Conservation (phyloP, 2,329 filamentous ascomycete species). For the Aspergillus sp. region DNA sequence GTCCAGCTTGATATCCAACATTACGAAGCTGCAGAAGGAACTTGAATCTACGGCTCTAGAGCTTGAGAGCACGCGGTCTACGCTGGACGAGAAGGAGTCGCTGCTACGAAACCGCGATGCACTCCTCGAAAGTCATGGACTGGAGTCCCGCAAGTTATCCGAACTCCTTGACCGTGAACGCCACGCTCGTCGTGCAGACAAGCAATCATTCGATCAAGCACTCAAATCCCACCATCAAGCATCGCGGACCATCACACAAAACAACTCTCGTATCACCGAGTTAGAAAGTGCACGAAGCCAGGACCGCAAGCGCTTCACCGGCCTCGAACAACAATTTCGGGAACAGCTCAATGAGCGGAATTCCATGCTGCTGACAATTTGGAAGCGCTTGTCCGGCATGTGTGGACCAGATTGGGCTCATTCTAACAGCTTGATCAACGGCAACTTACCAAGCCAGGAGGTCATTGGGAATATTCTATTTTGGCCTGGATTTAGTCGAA, state of each 20-base stretch:
- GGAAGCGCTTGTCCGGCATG: constrained; percentile 81
- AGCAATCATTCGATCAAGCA: constrained; percentile 81
- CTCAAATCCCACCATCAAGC: constrained; percentile 86
- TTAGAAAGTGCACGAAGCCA: constrained; percentile 76
- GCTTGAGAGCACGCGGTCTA: constrained; percentile 73
- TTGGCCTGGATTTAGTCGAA: constrained; percentile 80
- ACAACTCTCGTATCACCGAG: constrained; percentile 81
- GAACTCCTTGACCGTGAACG: constrained; percentile 92
- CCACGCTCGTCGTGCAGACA: constrained; percentile 78
- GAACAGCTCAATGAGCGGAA: constrained; percentile 91
- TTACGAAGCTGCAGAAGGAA: constrained; percentile 83
- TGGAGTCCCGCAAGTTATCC: constrained; percentile 80
- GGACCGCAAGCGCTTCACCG: constrained; percentile 73
- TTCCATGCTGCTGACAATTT: constrained; percentile 80
- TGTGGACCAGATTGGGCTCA: constrained; percentile 93
- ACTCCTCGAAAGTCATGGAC: constrained; percentile 80
- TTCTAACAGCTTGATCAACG: constrained; percentile 83
- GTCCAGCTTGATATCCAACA: constrained; percentile 80
- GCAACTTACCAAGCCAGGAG: constrained; percentile 80
- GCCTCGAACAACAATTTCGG: constrained; percentile 75
- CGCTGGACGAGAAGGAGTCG: constrained; percentile 85
- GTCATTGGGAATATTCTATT: constrained; percentile 78
- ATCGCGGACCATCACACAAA: constrained; percentile 78
- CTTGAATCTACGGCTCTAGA: constrained; percentile 81
- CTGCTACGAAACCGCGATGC: constrained; percentile 86